Conservation (phyloP, 2,329 filamentous ascomycete species). For the Hawksworthiomyces lignivorus region DNA sequence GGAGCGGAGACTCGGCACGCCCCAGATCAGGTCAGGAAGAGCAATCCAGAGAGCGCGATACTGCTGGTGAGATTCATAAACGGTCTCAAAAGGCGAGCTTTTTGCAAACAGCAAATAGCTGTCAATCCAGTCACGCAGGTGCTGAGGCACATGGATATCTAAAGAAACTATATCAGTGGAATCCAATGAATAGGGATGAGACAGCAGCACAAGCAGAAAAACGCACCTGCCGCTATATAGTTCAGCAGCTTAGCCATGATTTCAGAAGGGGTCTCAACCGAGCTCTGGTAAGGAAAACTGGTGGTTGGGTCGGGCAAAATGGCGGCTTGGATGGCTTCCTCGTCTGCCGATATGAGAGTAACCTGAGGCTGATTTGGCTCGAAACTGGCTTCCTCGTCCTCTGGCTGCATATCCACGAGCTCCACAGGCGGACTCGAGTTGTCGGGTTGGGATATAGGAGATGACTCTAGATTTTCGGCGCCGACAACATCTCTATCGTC, state of each 20-base stretch:
- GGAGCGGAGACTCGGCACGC: slow-evolving; percentile 7
- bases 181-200: not conserved
- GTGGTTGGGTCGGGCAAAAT: slow-evolving; percentile 32
- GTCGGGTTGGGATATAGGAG: slow-evolving; percentile 28
- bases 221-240: slow-evolving; percentile 20
- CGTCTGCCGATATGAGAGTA: slow-evolving; percentile 16
- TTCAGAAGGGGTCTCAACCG: slow-evolving; percentile 21
- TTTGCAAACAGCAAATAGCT: slow-evolving; percentile 36
- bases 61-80: slow-evolving; percentile 35
- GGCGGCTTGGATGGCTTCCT: slow-evolving; percentile 11
- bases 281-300: slow-evolving; percentile 37
- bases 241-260: slow-evolving; percentile 19
- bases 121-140: slow-evolving; percentile 43
- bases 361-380: slow-evolving; percentile 14
- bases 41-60: slow-evolving; percentile 43
- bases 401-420: slow-evolving; percentile 31
- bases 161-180: not conserved
- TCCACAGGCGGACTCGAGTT: slow-evolving; percentile 38
- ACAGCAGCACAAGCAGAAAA: slow-evolving; percentile 9
- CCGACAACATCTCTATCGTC: not conserved
- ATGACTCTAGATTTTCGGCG: not conserved
- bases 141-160: slow-evolving; percentile 36
- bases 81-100: slow-evolving; percentile 24
- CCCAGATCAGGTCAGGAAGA: slow-evolving; percentile 43
- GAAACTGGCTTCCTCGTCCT: slow-evolving; percentile 23